Evolutionary conservation across 2,329 filamentous ascomycete species (phyloP).

Genomic region (Colletotrichum godetiae): DNA sequence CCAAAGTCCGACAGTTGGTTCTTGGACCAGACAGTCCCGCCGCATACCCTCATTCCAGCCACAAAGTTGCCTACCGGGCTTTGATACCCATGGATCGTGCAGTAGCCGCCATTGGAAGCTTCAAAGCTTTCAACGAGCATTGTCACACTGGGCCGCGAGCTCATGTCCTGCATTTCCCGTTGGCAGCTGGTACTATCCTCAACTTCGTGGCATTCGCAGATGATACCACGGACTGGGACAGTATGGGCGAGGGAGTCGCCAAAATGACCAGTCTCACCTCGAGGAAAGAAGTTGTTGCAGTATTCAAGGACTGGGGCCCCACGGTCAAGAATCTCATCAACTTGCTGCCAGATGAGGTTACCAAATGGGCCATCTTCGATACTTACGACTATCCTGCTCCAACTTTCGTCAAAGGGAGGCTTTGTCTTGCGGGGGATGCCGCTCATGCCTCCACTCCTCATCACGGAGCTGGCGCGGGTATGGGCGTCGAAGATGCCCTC

Average conservation of each 20-base stretch:
- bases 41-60: background rate
- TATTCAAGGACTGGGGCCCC: background rate
- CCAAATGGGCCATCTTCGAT: background rate
- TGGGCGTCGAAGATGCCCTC: conserved; percentile 38
- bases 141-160: conserved; percentile 62
- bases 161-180: conserved; percentile 57
- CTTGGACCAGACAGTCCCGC: background rate
- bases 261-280: too few relatives aligned
- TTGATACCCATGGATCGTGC: background rate
- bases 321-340: background rate
- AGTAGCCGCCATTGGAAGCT: conserved; percentile 48
- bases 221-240: background rate
- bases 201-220: background rate
- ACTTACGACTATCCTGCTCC: background rate
- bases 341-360: background rate
- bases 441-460: conserved; percentile 39
- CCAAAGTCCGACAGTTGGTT: conserved; percentile 31
- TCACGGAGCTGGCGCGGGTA: conserved; percentile 37
- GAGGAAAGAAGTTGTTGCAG: background rate
- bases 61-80: conserved; percentile 43
- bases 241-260: background rate
- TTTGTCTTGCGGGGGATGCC: conserved; percentile 39
- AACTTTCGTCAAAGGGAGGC: background rate
- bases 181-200: background rate
- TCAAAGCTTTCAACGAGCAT: background rate